Base-by-base conservation (phyloP, 805 yeast genomes). In the Metschnikowia lunata region DNA sequence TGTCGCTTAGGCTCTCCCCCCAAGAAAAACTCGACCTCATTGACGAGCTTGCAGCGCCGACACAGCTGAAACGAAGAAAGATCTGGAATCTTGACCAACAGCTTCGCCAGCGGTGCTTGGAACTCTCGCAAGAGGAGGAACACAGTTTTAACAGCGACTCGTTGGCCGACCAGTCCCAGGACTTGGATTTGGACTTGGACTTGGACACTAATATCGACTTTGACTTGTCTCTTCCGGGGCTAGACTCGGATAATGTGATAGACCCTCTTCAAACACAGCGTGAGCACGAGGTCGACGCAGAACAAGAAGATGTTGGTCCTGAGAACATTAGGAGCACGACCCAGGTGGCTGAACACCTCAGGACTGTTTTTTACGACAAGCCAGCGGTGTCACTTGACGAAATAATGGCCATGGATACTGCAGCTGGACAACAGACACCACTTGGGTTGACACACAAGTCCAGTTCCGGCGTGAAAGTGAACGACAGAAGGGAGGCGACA, bases 401-500 rank as follows among this genome's bases (percentile, higher is more conserved):
- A 6, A 56, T 80, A 38, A 58, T 78, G 42, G 66, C 62, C 12
- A 64, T 54, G 13, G 79, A 74, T 48, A 49, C 55, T 36, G 45
- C 42, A 8, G 42, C 48, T 23, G 34, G 31, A 6, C 55, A 46
- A 2, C 37, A 36, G 15, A 27, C 42, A 1, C 66, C 68, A 2
- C 50, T 61, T 15, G 67, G 67, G 7, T 31, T 46, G 14, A 46
- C 45, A 9, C 50, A 41, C 34, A 48, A 49, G 30, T 36, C 44
- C 4, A 46, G 36, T 23, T 50, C 50, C 3, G 15, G n/a, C 8
- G 41, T 18, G 46, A 61, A 34, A 49, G 57, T 57, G 66, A 66
- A 69, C 48, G 69, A 69, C 46, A 74, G 75, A 56, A 68, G 72
- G 51, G 82, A 83, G 54, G 87, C 88, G 15, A 79, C 88, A 2